Base-by-base conservation (phyloP, 352 stramenopile genomes). In the Phytopythium litorale region DNA sequence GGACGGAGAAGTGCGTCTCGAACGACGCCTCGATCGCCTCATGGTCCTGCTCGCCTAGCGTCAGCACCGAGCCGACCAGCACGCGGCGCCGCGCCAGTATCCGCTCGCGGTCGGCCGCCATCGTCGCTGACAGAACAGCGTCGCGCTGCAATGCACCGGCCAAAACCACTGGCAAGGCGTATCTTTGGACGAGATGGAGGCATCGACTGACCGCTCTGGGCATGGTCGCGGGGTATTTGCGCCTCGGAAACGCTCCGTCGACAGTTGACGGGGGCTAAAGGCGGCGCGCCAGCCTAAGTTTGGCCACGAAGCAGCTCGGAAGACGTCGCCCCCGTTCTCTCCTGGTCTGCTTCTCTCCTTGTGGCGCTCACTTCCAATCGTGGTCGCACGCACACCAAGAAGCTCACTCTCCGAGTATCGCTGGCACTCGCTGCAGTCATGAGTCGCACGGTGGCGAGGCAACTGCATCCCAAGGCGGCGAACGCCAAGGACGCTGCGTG, bases 1-100 rank as follows among this genome's bases (percentile, higher is more conserved):
- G 74, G 25, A 18, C 30, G 6, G 69, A 64, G 42, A 90, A 90
- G 53, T 83, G 73, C 0, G 37, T 69, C 9, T 66, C 57, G 28
- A 90, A 90, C 2, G 81, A 79, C 21, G 70, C 69, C 63, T 90
- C 81, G 49, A 88, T 72, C 51, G 71, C 67, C 40, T 49, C 53
- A 16, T 79, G 65, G 28, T 76, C 70, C 19, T 81, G 75, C 42
- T 78, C 66, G 4, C 66, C 73, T 1, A 65, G 62, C 11, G 76
- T 62, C 16, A 85, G 63, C 9, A 75, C 73, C 0, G 66, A 73
- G 8, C 76, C 78, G 33, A 84, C 76, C 15, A 88, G 72, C 4
- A 70, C 61, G 18, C 56, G 67, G 7, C 71, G 74, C 12, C 80
- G 61, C 11, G 68, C 66, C 43, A 83, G 70, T 15, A 79, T 72